These are phyloP conservation scores for Fomitopsis serialis DNA, from an alignment of 768 basidiomycete genomes.

Conservation along the genomic window DNA sequence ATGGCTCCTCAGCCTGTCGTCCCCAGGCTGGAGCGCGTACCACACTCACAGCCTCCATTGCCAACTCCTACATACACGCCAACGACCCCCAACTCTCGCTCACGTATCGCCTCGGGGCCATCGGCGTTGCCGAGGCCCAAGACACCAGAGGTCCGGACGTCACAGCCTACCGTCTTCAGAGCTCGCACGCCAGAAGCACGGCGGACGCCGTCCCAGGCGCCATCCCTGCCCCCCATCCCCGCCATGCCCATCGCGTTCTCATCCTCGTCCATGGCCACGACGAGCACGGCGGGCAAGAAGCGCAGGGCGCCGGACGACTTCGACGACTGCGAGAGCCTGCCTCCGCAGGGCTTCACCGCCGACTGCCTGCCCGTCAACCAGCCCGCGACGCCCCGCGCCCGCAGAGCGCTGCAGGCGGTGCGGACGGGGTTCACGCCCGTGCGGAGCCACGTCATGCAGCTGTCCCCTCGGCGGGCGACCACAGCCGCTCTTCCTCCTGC, in stretches of 20 bases:
- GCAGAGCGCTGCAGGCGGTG: conserved; percentile 50
- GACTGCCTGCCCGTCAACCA: conserved; percentile 36
- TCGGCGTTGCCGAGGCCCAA: conserved; percentile 19
- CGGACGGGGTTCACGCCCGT: conserved; percentile 73
- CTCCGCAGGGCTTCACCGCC: conserved; percentile 59
- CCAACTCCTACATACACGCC: conserved; percentile 19
- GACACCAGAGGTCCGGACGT: conserved; percentile 27
- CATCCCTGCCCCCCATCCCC: conserved; percentile 6
- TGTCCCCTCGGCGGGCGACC: conserved; percentile 46
- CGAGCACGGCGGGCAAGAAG: conserved; percentile 70
- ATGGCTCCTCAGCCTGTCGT: background rate
- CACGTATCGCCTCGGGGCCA: conserved; percentile 32
- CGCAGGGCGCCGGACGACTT: conserved; percentile 76
- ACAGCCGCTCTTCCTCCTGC: conserved; percentile 24
- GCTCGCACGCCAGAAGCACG: conserved; percentile 44
- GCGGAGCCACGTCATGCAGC: conserved; percentile 40
- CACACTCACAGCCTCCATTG: conserved; percentile 6
- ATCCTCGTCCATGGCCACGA: conserved; percentile 47
- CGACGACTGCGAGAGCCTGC: conserved; percentile 48
- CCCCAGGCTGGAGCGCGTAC: background rate
- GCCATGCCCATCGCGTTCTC: conserved; percentile 19
- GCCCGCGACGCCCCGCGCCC: conserved; percentile 53
- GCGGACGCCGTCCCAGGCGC: conserved; percentile 6
- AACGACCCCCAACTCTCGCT: conserved; percentile 43
- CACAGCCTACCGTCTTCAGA: conserved; percentile 40